phyloP scores from a whole-genome alignment of 2,329 filamentous ascomycete genomes.

The Xylariaceae sp. region DNA sequence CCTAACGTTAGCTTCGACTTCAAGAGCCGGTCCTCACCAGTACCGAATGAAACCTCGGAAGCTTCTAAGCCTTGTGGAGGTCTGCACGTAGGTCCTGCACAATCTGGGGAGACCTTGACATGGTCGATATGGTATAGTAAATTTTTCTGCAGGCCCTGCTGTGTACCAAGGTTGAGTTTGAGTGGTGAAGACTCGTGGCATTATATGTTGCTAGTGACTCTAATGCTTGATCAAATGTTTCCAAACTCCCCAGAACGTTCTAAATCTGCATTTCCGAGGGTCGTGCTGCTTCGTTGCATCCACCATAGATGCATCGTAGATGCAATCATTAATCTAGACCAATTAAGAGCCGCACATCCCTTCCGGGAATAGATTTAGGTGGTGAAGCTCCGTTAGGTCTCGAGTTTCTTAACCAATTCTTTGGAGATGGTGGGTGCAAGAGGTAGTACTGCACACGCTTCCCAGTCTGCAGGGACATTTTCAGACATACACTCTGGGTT shows the following conservation, averaged over 20 bases:
- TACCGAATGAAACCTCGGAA: slow-evolving; percentile 37
- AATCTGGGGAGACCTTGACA: slow-evolving; percentile 16
- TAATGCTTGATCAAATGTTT: slow-evolving; percentile 3
- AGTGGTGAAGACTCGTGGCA: slow-evolving; percentile 4
- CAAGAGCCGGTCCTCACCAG: slow-evolving; percentile 20
- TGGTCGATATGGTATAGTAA: slow-evolving; percentile 16
- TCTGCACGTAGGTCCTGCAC: slow-evolving; percentile 23
- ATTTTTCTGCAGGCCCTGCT: slow-evolving; percentile 8
- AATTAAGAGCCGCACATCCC: slow-evolving; percentile 20
- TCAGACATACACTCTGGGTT: not conserved
- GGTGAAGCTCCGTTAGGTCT: slow-evolving; percentile 20
- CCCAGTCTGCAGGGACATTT: slow-evolving; percentile 4
- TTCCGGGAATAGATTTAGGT: slow-evolving; percentile 18
- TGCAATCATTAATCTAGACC: slow-evolving; percentile 24
- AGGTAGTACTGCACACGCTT: slow-evolving; percentile 2
- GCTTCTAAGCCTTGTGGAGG: slow-evolving; percentile 32
- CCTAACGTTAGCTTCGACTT: not conserved
- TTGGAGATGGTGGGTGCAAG: slow-evolving; percentile 11
- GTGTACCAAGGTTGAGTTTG: slow-evolving; percentile 14
- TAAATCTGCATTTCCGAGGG: slow-evolving; percentile 1
- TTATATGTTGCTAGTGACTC: slow-evolving; percentile 2
- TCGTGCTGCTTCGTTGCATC: slow-evolving; percentile 19
- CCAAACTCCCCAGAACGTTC: not conserved
- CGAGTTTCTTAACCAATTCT: slow-evolving; percentile 8
- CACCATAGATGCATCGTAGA: slow-evolving; percentile 11